phyloP scores from a whole-genome alignment of 1,284 basidiomycete genomes.

The Paramarasmius palmivorus region DNA sequence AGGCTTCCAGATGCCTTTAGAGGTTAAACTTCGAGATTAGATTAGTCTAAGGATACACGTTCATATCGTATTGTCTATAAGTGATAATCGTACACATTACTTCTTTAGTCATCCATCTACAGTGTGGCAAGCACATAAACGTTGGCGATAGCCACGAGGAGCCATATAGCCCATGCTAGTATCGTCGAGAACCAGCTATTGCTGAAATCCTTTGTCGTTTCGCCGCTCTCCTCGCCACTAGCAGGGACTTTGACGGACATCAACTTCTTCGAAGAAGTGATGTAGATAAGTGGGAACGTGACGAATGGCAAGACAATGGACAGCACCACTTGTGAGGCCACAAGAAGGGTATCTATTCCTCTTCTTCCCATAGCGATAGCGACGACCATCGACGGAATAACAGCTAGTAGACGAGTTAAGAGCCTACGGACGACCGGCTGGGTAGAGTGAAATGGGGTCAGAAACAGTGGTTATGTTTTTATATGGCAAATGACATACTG shows the following conservation, averaged over 20 bases:
- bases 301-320: constrained; percentile 90
- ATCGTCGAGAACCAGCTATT: background rate
- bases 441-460: background rate
- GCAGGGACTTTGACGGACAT: constrained; percentile 54
- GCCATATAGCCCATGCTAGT: background rate
- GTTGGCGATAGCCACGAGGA: background rate
- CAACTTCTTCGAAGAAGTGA: constrained; percentile 68
- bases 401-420: constrained; percentile 80
- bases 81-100: constrained; percentile 14
- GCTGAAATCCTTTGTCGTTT: background rate
- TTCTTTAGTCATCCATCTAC: background rate
- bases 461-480: background rate
- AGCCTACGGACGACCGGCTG: constrained; percentile 29
- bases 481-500: constrained; percentile 38
- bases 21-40: too few relatives aligned
- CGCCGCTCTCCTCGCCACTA: background rate
- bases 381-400: constrained; percentile 84
- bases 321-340: constrained; percentile 86
- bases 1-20: too few relatives aligned
- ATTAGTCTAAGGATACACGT: too few relatives aligned
- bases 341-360: constrained; percentile 82
- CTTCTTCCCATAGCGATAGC: constrained; percentile 72
- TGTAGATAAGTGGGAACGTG: constrained; percentile 76
- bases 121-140: background rate
- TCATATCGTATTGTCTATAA: too few relatives aligned